Conservation (phyloP, 441 rosid species). For the Mallotus repandus region DNA sequence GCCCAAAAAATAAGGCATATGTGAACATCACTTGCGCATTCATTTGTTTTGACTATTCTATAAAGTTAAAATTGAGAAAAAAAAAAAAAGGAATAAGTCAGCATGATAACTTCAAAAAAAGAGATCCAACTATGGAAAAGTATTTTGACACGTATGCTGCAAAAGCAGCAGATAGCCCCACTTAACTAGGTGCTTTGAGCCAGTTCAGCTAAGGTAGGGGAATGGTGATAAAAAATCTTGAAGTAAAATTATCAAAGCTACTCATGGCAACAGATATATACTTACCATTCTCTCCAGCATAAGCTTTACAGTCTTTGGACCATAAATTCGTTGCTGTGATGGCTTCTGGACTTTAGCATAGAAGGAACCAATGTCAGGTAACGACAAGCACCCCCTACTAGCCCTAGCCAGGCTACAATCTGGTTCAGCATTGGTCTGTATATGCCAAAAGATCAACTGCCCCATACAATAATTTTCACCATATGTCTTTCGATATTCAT, state of each 20-base stretch:
- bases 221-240: not conserved
- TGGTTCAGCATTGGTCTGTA: slow-evolving; percentile 81
- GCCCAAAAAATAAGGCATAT: not conserved
- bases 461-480: slow-evolving; percentile 97
- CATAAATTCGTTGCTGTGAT: slow-evolving; percentile 79
- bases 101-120: not conserved
- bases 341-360: slow-evolving; percentile 87
- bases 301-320: slow-evolving; percentile 67
- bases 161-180: too few species aligned
- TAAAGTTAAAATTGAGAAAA: not conserved
- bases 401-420: slow-evolving; percentile 71
- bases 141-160: not conserved
- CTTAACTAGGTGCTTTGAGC: too few species aligned
- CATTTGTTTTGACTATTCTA: not conserved
- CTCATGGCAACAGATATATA: not conserved
- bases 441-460: slow-evolving; percentile 94
- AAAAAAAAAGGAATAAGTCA: not conserved
- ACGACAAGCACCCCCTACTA: slow-evolving; percentile 87
- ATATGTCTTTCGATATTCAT: slow-evolving; percentile 81
- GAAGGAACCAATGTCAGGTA: slow-evolving; percentile 86
- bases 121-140: not conserved
- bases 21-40: not conserved
- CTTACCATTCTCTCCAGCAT: slow-evolving; percentile 93
- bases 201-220: too few species aligned
- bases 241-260: not conserved